These are phyloP conservation scores for Talaromyces pinophilus DNA, from an alignment of 2,329 filamentous ascomycete species.

Conservation along the genomic window DNA sequence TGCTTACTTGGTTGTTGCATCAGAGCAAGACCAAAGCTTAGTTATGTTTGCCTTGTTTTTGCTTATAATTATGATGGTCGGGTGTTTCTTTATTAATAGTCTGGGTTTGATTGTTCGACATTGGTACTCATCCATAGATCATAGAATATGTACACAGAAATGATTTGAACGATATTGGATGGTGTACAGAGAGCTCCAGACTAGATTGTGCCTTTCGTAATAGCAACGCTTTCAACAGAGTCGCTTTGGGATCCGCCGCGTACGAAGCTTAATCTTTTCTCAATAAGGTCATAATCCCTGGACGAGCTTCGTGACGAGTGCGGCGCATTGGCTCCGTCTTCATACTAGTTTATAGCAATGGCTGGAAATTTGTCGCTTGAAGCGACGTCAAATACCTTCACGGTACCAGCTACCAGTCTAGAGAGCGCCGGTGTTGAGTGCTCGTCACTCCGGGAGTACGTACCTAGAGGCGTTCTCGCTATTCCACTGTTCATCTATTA, in stretches of 20 bases:
- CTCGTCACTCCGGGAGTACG: background rate
- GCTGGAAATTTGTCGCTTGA: no score
- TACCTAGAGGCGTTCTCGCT: background rate
- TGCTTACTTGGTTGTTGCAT: slow-evolving; percentile 83
- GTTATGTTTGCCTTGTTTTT: background rate
- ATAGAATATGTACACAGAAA: slow-evolving; percentile 12
- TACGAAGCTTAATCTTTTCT: background rate
- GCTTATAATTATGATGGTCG: background rate
- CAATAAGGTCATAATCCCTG: no score
- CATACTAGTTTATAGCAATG: no score
- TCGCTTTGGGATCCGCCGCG: background rate
- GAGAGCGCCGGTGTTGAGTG: background rate
- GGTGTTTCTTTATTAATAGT: background rate
- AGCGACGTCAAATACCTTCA: no score
- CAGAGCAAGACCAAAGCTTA: slow-evolving; percentile 2
- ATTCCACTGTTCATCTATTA: background rate
- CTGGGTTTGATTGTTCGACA: background rate
- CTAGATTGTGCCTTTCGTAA: background rate
- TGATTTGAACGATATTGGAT: background rate
- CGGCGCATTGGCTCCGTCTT: background rate
- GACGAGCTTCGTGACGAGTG: no score
- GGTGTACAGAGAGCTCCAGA: background rate
- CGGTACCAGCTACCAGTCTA: no score
- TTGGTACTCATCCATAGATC: background rate
- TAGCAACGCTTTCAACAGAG: background rate